Evolutionary conservation across 768 basidiomycete genomes (phyloP), one percentile per base, ranked within the genome.

Genomic region (Boletus edulis): DNA sequence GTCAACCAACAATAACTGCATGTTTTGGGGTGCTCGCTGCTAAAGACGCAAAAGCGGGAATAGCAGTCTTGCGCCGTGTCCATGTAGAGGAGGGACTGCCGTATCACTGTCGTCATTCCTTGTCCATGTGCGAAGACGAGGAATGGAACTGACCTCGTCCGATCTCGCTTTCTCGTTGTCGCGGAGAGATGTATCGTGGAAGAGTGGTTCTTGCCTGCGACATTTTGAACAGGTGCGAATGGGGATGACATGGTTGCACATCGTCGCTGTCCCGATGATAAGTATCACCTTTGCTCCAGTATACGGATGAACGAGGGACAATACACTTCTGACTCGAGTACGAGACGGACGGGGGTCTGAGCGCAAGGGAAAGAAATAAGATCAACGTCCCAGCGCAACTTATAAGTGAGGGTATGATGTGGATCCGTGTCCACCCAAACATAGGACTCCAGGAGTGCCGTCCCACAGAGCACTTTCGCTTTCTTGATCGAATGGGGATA

Each of bases 221-320:
- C 68, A 70, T 50, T 71, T 67, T 1, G 67, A 71, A 29, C 68
- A 70, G 17, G 63, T 71, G 41, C 68, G 69, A 49, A 70, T 57
- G 14, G 69, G 65, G 20, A 70, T 58, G 44, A 70, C 60, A 7
- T 62, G 54, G 54, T 69, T 71, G 39, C 68, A 70, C 68, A 70
- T 70, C 13, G 27, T 29, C 27, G 52, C 58, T 57, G n/a, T 38
- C 9, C 9, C 5, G 34, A 41, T 3, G 38, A 20, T 57, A 24
- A 60, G 49, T 37, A 24, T 46, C 58, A 8, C 13, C n/a, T 29
- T 29, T 9, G 27, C 27, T 29, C 27, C 27, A 29, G 9, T 9
- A 9, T 9, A 35, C 17, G 20, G 20, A 20, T 20, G 20, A 20
- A 20, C 20, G 20, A 5, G 24, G 8, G n/a, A 12, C 17, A 24